Evolutionary conservation across 805 yeast species (phyloP).

Genomic region (Kodamaea leandrae): DNA sequence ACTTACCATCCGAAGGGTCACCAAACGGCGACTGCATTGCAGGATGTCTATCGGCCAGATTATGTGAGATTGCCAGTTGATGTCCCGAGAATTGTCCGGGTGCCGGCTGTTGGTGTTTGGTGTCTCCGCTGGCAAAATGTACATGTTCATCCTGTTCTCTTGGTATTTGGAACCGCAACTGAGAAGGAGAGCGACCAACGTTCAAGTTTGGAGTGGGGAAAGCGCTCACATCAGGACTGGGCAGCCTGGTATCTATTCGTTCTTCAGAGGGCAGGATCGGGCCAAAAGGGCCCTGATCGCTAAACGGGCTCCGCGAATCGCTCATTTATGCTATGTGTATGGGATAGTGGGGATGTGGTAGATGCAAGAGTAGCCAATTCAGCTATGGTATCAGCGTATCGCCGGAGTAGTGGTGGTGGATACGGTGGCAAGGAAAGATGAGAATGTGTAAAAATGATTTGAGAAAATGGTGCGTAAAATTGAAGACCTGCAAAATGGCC

Average conservation of each 20-base stretch:
- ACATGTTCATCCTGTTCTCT: not conserved
- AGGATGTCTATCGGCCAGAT: not conserved
- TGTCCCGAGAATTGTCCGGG: no score
- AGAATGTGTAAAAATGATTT: not conserved
- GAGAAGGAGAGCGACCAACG: not conserved
- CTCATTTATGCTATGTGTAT: not conserved
- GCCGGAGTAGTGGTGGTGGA: no score
- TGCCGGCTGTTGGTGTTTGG: no score
- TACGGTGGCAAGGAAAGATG: not conserved
- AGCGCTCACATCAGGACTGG: not conserved
- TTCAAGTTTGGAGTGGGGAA: constrained; percentile 1
- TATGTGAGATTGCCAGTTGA: no score
- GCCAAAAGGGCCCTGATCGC: constrained; percentile 2
- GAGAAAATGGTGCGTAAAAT: constrained; percentile 1
- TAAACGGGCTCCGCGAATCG: constrained; percentile 3
- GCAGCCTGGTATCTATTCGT: not conserved
- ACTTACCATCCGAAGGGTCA: not conserved
- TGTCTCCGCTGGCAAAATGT: no score
- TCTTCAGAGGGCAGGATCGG: not conserved
- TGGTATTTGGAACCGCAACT: not conserved
- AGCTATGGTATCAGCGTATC: no score
- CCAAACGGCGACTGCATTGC: not conserved
- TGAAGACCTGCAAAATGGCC: not conserved
- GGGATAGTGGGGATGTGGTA: not conserved
- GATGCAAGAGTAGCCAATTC: no score